Conservation (phyloP, 2,329 filamentous ascomycete genomes). For the Aspergillus tamarii region DNA sequence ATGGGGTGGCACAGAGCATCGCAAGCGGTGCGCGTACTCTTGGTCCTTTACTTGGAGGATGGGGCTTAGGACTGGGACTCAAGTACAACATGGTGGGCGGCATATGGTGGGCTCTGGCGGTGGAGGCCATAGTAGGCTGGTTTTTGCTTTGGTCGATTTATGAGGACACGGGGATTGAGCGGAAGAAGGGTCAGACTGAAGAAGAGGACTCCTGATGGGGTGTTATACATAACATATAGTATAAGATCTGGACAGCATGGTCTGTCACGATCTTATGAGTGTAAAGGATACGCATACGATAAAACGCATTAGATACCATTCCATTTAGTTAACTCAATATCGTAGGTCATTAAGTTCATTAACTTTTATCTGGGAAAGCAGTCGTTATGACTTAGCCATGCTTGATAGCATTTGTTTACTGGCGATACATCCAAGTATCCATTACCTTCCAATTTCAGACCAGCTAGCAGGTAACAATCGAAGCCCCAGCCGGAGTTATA, state of each 20-base stretch:
- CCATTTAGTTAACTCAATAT: background rate
- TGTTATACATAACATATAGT: background rate
- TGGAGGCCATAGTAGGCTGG: slow-evolving; percentile 61
- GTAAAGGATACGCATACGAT: background rate
- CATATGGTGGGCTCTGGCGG: slow-evolving; percentile 61
- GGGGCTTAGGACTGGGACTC: slow-evolving; percentile 58
- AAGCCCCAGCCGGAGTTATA: slow-evolving; percentile 33
- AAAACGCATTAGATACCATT: background rate
- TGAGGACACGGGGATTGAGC: slow-evolving; percentile 67
- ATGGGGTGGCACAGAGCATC: slow-evolving; percentile 62
- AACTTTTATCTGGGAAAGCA: background rate
- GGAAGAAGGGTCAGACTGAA: slow-evolving; percentile 21
- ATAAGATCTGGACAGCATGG: background rate
- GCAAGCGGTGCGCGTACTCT: slow-evolving; percentile 58
- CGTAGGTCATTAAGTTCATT: background rate
- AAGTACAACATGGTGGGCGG: slow-evolving; percentile 58
- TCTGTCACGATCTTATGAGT: slow-evolving; percentile 6
- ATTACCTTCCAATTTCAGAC: background rate
- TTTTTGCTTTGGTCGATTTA: slow-evolving; percentile 63
- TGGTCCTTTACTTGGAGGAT: slow-evolving; percentile 59
- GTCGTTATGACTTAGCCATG: background rate
- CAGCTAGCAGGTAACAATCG: slow-evolving; percentile 1
- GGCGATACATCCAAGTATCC: background rate
- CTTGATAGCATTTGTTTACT: background rate
- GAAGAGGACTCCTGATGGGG: slow-evolving; percentile 15